phyloP scores from a whole-genome alignment of 495 filamentous ascomycete species.

The Hypoxylon fragiforme region DNA sequence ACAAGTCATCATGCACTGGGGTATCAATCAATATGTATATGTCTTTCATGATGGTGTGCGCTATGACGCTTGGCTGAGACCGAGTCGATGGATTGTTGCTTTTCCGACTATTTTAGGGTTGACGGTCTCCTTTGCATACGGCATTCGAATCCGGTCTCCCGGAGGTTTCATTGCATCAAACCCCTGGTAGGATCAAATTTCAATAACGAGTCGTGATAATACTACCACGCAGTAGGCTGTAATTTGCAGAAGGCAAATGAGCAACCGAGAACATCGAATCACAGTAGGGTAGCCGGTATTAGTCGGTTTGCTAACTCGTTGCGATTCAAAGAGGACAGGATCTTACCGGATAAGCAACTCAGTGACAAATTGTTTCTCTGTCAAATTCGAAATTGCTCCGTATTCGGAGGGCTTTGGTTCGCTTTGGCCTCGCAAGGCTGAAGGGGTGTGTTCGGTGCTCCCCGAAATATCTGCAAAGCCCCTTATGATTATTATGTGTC shows the following conservation, averaged over 20 bases:
- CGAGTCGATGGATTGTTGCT: conserved; percentile 23
- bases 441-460: conserved; percentile 16
- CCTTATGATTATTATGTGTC: background rate
- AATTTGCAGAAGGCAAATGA: conserved; percentile 15
- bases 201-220: conserved; percentile 29
- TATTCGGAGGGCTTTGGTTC: conserved; percentile 20
- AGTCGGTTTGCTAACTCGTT: conserved; percentile 15
- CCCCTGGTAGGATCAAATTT: conserved; percentile 24
- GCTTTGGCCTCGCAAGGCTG: conserved; percentile 21
- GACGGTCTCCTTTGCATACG: conserved; percentile 26
- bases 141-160: conserved; percentile 30
- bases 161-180: conserved; percentile 33
- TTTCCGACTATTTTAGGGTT: conserved; percentile 14
- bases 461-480: conserved; percentile 10
- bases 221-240: conserved; percentile 19
- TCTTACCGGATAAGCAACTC: background rate
- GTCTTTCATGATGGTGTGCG: conserved; percentile 28
- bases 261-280: background rate
- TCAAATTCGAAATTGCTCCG: conserved; percentile 17
- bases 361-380: background rate
- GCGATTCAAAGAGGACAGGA: background rate
- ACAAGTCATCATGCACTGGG: conserved; percentile 25
- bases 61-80: conserved; percentile 25
- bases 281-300: conserved; percentile 17
- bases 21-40: conserved; percentile 32